Evolutionary conservation across 805 yeast species (phyloP).

Genomic region (Myxozyma sirexii): DNA sequence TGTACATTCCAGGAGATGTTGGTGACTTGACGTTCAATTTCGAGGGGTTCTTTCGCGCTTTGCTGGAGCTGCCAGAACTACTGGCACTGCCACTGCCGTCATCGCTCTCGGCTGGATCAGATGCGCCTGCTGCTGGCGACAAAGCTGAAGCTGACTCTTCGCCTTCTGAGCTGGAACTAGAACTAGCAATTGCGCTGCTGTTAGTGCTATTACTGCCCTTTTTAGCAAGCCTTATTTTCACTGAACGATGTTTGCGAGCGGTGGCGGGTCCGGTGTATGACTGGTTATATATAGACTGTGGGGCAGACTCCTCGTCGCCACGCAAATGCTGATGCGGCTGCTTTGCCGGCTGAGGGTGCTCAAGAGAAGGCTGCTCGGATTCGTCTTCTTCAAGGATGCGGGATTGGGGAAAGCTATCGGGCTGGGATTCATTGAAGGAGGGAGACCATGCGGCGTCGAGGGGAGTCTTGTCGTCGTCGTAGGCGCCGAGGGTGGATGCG

Average conservation of each 20-base stretch:
- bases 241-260: conserved; percentile 9
- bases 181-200: conserved; percentile 2
- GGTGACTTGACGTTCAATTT: conserved; percentile 25
- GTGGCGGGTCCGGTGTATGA: conserved; percentile 5
- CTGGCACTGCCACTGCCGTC: background rate
- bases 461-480: conserved; percentile 12
- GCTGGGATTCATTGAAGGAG: no score
- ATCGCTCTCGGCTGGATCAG: background rate
- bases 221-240: conserved; percentile 18
- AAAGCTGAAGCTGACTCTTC: background rate
- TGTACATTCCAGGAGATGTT: conserved; percentile 22
- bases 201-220: background rate
- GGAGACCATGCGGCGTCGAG: background rate
- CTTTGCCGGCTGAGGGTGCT: background rate
- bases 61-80: background rate
- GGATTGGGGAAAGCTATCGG: background rate
- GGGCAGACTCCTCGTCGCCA: background rate
- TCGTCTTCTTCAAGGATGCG: conserved; percentile 20
- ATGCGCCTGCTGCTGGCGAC: background rate
- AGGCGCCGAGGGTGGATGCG: conserved; percentile 17
- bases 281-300: conserved; percentile 19
- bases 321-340: conserved; percentile 11
- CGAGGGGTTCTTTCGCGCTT: background rate
- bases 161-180: conserved; percentile 5
- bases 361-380: background rate